Conservation (phyloP, 768 basidiomycete species). For the Clitopilus passeckerianus region DNA sequence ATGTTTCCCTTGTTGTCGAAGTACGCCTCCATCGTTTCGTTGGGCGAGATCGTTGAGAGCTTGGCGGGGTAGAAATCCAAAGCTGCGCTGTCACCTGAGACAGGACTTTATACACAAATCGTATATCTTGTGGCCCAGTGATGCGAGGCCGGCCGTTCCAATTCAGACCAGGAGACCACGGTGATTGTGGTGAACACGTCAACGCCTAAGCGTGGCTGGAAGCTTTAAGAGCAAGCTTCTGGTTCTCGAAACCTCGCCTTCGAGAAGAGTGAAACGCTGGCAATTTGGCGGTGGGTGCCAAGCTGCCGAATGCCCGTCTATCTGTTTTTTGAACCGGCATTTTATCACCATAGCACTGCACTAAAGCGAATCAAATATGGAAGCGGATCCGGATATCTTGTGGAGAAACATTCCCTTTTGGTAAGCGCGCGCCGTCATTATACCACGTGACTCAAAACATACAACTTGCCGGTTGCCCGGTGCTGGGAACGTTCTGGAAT, state of each 20-base stretch:
- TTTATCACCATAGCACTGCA: neutral
- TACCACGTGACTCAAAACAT: neutral
- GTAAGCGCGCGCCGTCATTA: neutral
- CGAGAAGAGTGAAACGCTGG: neutral
- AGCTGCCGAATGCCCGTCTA: neutral
- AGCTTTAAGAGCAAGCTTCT: neutral
- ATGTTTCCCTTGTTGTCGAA: constrained; percentile 50
- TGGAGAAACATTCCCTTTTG: constrained; percentile 1
- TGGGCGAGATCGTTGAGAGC: neutral
- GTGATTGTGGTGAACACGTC: neutral
- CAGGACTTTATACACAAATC: neutral
- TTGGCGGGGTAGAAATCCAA: neutral
- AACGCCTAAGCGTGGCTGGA: neutral
- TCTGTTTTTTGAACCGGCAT: neutral
- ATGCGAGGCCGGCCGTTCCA: neutral
- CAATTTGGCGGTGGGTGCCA: neutral
- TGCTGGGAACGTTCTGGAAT: neutral
- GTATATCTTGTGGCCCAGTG: neutral
- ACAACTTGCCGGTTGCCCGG: neutral
- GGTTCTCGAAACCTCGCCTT: neutral
- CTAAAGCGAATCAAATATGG: neutral
- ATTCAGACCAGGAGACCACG: neutral
- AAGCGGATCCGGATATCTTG: neutral
- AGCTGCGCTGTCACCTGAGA: neutral
- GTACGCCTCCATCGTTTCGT: constrained; percentile 40